phyloP scores from a whole-genome alignment of 441 rosid genomes.

The Erodium moschatum region DNA sequence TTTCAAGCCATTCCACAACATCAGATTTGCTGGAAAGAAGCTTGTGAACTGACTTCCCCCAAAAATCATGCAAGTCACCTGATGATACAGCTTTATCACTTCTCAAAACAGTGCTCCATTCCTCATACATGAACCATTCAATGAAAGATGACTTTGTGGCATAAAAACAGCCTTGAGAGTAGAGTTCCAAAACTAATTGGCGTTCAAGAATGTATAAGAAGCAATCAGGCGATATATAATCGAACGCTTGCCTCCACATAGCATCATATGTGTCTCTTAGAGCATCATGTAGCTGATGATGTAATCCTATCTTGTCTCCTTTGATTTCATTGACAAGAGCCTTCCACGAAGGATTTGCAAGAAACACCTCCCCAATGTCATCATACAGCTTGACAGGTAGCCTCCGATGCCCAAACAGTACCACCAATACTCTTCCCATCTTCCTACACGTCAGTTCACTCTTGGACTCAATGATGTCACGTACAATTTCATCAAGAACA shows the following conservation, averaged over 20 bases:
- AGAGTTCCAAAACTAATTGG: constrained; percentile 24
- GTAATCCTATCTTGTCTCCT: constrained; percentile 1
- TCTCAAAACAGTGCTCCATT: constrained; percentile 5
- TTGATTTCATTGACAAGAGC: constrained; percentile 19
- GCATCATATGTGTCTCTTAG: constrained; percentile 25
- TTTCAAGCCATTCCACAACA: constrained; percentile 29
- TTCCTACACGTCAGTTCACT: constrained; percentile 27
- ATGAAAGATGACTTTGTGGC: constrained; percentile 32
- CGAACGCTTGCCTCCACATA: constrained; percentile 24
- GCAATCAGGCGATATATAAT: constrained; percentile 35
- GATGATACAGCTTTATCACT: constrained; percentile 3
- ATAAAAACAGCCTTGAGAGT: constrained; percentile 11
- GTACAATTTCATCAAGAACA: constrained; percentile 21
- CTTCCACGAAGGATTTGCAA: constrained; percentile 26
- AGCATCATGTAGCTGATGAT: constrained; percentile 23
- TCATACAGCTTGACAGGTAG: constrained; percentile 9
- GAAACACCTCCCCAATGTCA: constrained; percentile 14
- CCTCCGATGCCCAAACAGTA: constrained; percentile 33
- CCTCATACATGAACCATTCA: constrained; percentile 26
- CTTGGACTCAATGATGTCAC: constrained; percentile 11
- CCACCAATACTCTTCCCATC: constrained; percentile 28
- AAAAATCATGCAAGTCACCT: background rate
- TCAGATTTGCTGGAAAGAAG: constrained; percentile 16
- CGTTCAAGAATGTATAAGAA: constrained; percentile 40
- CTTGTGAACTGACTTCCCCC: constrained; percentile 6